Evolutionary conservation across 2,329 filamentous ascomycete species (phyloP).

Genomic region (Pyrenochaeta sp.): DNA sequence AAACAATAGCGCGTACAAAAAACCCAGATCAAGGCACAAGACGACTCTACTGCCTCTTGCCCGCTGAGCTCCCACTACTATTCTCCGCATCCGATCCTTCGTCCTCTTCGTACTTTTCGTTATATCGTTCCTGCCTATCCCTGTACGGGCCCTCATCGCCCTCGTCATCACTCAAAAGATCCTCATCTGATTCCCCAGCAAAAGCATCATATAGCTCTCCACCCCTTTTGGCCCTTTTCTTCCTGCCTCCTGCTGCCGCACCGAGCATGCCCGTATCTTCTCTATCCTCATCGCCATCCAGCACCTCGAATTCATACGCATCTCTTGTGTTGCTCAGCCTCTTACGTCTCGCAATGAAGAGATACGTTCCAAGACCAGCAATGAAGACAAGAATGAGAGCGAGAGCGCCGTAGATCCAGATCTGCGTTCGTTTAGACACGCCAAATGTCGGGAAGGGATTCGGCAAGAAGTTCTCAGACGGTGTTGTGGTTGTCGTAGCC

Average conservation of each 20-base stretch:
- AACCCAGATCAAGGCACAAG: not conserved
- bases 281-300: slow-evolving; percentile 79
- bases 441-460: slow-evolving; percentile 92
- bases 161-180: slow-evolving; percentile 61
- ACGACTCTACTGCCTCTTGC: slow-evolving; percentile 33
- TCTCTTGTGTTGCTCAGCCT: slow-evolving; percentile 78
- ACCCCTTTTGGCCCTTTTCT: slow-evolving; percentile 67
- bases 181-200: slow-evolving; percentile 87
- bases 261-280: slow-evolving; percentile 60
- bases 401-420: slow-evolving; percentile 91
- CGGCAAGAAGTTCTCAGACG: slow-evolving; percentile 70
- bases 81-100: slow-evolving; percentile 29
- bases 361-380: slow-evolving; percentile 78
- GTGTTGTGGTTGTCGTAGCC: slow-evolving; percentile 26
- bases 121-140: slow-evolving; percentile 39
- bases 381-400: slow-evolving; percentile 89
- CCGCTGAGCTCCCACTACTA: slow-evolving; percentile 34
- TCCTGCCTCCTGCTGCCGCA: slow-evolving; percentile 44
- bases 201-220: slow-evolving; percentile 98
- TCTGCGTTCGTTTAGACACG: slow-evolving; percentile 83
- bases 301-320: slow-evolving; percentile 92
- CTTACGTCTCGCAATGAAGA: slow-evolving; percentile 80
- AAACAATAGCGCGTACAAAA: slow-evolving; percentile 5
- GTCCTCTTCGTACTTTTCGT: slow-evolving; percentile 44
- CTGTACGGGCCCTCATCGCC: slow-evolving; percentile 48